Conservation (phyloP, 2,329 filamentous ascomycete species). For the Teratosphaeria destructans region DNA sequence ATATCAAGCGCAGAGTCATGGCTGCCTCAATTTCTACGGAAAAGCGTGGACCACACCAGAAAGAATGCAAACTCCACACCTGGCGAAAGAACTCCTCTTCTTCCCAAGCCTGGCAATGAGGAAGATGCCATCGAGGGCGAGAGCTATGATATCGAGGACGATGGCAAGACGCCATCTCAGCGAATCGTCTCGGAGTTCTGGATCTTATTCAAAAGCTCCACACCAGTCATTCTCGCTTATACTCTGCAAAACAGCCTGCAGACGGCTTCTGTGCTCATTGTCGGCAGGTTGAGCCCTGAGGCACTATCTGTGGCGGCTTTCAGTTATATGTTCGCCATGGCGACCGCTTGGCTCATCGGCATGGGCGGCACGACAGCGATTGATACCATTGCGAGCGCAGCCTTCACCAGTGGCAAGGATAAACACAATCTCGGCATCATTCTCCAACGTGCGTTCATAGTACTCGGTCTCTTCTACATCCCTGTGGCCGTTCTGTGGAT, state of each 20-base stretch:
- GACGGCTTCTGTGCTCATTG: constrained; percentile 70
- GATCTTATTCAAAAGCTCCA: constrained; percentile 56
- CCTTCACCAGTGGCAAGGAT: constrained; percentile 70
- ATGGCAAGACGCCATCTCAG: constrained; percentile 23
- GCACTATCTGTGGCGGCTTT: constrained; percentile 74
- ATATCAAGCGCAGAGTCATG: constrained; percentile 15
- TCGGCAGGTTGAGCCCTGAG: constrained; percentile 68
- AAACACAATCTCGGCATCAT: constrained; percentile 70
- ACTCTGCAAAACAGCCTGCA: constrained; percentile 78
- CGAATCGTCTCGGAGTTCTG: constrained; percentile 50
- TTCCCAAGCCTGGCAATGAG: constrained; percentile 2
- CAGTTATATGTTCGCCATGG: constrained; percentile 90
- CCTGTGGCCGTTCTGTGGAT: constrained; percentile 65
- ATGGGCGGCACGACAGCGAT: constrained; percentile 78
- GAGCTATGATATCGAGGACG: constrained; percentile 29
- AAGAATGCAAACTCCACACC: constrained; percentile 11
- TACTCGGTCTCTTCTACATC: constrained; percentile 62
- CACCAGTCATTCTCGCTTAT: constrained; percentile 76
- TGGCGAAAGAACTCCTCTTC: constrained; percentile 27
- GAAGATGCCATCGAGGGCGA: constrained; percentile 27
- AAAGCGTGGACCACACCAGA: constrained; percentile 1
- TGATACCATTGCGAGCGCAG: constrained; percentile 73
- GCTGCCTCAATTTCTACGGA: constrained; percentile 15
- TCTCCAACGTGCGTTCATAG: constrained; percentile 63
- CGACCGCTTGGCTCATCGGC: constrained; percentile 76